phyloP scores from a whole-genome alignment of 108 stramenopile species.

The Cyclostephanos tholiformis region DNA sequence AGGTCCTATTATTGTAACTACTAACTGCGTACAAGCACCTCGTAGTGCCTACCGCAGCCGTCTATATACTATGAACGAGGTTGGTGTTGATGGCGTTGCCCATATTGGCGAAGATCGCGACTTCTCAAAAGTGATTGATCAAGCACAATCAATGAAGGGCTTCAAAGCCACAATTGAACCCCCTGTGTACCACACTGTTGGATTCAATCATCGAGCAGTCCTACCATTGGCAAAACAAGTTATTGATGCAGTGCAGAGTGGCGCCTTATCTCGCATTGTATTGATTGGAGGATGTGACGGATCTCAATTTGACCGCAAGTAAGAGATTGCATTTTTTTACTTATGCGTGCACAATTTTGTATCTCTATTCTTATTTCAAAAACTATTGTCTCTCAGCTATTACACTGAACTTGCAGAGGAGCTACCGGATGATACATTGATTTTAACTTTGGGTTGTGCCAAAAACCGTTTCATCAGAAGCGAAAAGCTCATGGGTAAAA shows the following conservation, averaged over 20 bases:
- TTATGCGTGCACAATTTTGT: not conserved
- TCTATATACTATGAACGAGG: constrained; percentile 78
- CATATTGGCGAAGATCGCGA: constrained; percentile 69
- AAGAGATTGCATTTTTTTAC: constrained; percentile 12
- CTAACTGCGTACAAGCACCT: constrained; percentile 81
- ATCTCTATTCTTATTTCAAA: not conserved
- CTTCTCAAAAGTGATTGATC: constrained; percentile 72
- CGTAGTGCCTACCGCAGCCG: constrained; percentile 73
- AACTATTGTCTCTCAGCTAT: constrained; percentile 40
- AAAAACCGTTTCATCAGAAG: constrained; percentile 77
- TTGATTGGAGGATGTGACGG: constrained; percentile 90
- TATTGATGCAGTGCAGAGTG: constrained; percentile 68
- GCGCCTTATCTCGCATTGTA: constrained; percentile 70
- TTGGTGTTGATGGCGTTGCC: constrained; percentile 69
- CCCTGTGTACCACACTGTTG: constrained; percentile 64
- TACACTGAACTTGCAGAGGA: constrained; percentile 78
- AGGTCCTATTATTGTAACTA: constrained; percentile 79
- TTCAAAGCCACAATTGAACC: constrained; percentile 67
- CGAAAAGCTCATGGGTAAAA: constrained; percentile 54
- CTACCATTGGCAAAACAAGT: constrained; percentile 73
- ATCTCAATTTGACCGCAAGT: constrained; percentile 72
- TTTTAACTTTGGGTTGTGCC: constrained; percentile 83
- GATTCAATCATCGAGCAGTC: constrained; percentile 84
- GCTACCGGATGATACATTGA: constrained; percentile 69
- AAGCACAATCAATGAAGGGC: constrained; percentile 67